These are phyloP conservation scores for Schrenkiella parvula DNA, from an alignment of 345 rosid species.

Conservation along the genomic window DNA sequence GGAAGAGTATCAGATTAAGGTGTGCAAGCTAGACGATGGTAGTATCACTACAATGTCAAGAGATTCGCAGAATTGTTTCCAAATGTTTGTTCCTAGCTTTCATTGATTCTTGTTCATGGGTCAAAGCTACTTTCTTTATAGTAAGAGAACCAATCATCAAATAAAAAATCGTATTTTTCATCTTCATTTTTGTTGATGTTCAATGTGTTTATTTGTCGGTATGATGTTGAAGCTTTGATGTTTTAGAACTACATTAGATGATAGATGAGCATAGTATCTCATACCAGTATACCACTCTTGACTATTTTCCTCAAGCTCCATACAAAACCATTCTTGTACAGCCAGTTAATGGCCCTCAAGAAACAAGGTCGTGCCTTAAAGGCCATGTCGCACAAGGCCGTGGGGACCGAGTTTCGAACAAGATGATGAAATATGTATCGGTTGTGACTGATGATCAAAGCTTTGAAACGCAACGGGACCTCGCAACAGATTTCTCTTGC, in stretches of 20 bases:
- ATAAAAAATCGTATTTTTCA: neutral
- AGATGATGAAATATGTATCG: neutral
- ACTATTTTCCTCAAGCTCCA: no score
- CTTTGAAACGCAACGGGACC: neutral
- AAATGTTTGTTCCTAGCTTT: conserved; percentile 10
- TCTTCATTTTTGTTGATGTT: no score
- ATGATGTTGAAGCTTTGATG: no score
- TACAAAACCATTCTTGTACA: no score
- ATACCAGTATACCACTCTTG: no score
- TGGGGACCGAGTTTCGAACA: neutral
- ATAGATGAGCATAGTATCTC: no score
- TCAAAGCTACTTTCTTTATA: neutral
- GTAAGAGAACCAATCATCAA: no score
- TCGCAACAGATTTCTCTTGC: neutral
- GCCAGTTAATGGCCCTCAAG: no score
- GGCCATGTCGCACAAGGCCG: no score
- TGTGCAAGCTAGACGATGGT: neutral
- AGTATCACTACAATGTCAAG: neutral
- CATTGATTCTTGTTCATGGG: neutral
- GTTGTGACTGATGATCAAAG: neutral
- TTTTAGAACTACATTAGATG: no score
- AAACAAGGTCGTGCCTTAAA: no score
- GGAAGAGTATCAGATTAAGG: neutral
- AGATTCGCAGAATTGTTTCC: neutral
- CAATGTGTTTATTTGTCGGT: no score